These are phyloP conservation scores for Komagataella mondaviorum DNA, from an alignment of 805 yeast genomes.

Conservation along the genomic window DNA sequence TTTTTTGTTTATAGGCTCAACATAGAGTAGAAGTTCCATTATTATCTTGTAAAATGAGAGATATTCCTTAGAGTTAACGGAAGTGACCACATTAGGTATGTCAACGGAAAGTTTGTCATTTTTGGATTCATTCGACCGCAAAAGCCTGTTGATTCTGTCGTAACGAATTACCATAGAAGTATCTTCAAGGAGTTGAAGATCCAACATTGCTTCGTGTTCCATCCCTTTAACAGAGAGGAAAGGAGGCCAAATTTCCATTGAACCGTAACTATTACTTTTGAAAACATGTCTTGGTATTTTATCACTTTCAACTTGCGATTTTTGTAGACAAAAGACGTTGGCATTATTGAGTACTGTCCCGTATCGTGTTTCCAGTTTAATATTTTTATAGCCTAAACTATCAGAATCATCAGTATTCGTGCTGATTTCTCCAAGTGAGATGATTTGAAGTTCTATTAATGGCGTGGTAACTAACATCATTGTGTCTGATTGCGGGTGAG, in stretches of 20 bases:
- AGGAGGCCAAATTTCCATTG: constrained; percentile 68
- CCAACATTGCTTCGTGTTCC: constrained; percentile 33
- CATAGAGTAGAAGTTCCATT: constrained; percentile 51
- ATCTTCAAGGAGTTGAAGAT: constrained; percentile 44
- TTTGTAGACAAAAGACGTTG: constrained; percentile 53
- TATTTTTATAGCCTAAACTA: constrained; percentile 6
- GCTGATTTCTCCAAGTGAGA: constrained; percentile 40
- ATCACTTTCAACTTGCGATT: constrained; percentile 24
- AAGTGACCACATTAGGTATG: constrained; percentile 53
- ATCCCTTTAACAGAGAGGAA: constrained; percentile 72
- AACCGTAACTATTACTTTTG: constrained; percentile 39
- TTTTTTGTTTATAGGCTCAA: constrained; percentile 54
- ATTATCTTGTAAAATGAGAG: constrained; percentile 48
- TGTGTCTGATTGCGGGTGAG: constrained; percentile 35
- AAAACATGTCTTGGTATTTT: constrained; percentile 9
- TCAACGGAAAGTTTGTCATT: constrained; percentile 43
- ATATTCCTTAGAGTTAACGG: constrained; percentile 67
- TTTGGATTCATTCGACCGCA: constrained; percentile 11
- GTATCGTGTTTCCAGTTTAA: constrained; percentile 47
- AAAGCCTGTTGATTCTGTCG: constrained; percentile 35
- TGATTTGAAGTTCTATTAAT: constrained; percentile 48
- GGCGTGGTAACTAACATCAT: constrained; percentile 67
- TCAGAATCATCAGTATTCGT: constrained; percentile 24
- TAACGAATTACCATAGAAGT: constrained; percentile 49
- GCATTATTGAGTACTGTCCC: constrained; percentile 62